Evolutionary conservation across 1,284 basidiomycete species (phyloP), one percentile per base, ranked within the genome.

Genomic region (Trametes polyzona): DNA sequence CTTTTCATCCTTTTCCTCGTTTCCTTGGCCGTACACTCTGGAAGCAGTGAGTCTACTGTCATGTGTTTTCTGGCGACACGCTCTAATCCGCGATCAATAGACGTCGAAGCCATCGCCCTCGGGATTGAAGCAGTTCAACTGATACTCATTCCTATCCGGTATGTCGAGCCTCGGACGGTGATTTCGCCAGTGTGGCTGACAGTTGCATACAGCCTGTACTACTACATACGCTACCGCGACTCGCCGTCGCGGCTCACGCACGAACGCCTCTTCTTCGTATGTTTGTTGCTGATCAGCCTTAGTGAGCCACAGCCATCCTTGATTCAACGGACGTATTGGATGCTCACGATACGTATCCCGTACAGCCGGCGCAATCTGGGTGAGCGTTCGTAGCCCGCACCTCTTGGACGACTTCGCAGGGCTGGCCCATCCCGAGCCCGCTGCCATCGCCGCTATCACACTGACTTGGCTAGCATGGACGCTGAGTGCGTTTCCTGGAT

Each of bases 401-500:
- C 37, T 60, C 4, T 36, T 52, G n/a, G 51, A 60, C 26, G 58
- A 52, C 35, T 57, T 61, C 44, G 47, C 52, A 0, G 52, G 55
- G 5, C 52, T 61, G 17, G 35, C 59, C 3, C 23, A 48, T 10
- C 59, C 59, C 2, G 52, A 61, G 27, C 39, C 40, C 24, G 59
- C 59, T 21, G 56, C 55, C 30, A 48, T 58, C 33, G 53, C 39
- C 4, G 35, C 30, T 8, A 57, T 57, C 46, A 53, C 55, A 9
- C 44, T 58, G 24, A 33, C 49, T 24, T 61, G 55, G 55, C 40
- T 58, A 2, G 48, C 55, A 9, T 61, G 59, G 59, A 48, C 59
- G 5, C 19, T 55, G 24, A 52, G 59, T 61, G 29, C 33, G 59
- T 33, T 17, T 12, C 12, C n/a, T 16, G 3, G 27, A 27, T 26